A percentile compares a stretch with the other conserved stretches of the same genome.
Evolutionary conservation across 345 rosid species (phyloP).

Genomic region (Arabis alpina): DNA sequence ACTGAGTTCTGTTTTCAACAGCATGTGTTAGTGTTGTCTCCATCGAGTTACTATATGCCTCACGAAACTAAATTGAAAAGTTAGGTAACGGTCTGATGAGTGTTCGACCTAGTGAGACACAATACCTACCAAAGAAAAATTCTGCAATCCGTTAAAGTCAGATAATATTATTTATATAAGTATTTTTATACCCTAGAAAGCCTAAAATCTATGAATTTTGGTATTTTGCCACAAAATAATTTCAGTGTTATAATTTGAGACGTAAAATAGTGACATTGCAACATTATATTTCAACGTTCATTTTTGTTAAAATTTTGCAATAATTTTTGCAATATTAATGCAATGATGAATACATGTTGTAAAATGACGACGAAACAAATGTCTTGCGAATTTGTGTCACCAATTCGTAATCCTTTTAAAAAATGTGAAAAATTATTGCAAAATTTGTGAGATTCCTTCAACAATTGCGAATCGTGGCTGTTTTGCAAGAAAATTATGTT

Average conservation of each 20-base stretch:
- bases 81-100: slow-evolving; percentile 43
- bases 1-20: slow-evolving; percentile 22
- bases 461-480: no score
- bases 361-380: no score
- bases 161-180: slow-evolving; percentile 4
- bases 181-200: slow-evolving; percentile 15
- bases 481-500: no score
- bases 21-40: slow-evolving; percentile 40
- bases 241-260: neutral
- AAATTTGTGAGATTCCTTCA: no score
- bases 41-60: slow-evolving; percentile 38
- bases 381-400: no score
- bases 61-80: slow-evolving; percentile 42
- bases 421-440: no score
- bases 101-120: slow-evolving; percentile 46
- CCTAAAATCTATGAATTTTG: slow-evolving; percentile 8
- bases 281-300: no score
- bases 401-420: no score
- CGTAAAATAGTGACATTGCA: neutral
- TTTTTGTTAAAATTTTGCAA: no score
- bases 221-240: neutral
- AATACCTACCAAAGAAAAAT: slow-evolving; percentile 37
- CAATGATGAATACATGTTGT: no score
- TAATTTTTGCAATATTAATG: no score
- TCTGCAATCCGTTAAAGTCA: slow-evolving; percentile 18